These are phyloP conservation scores for Colletotrichum filicis DNA, from an alignment of 2,329 filamentous ascomycete genomes.

Conservation along the genomic window DNA sequence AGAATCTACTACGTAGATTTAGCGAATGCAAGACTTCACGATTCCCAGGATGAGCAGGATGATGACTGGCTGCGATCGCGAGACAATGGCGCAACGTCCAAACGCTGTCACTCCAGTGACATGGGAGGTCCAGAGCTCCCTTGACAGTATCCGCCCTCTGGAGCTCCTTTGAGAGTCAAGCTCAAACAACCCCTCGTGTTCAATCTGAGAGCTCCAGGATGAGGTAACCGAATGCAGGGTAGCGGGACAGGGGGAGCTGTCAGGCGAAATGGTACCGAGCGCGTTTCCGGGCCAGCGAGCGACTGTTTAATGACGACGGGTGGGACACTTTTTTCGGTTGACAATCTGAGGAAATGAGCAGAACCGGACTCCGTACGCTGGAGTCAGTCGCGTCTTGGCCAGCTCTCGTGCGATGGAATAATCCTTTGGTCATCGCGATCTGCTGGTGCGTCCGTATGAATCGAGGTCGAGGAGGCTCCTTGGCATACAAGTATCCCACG, in stretches of 20 bases:
- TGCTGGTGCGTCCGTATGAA: not conserved
- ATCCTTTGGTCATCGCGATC: not conserved
- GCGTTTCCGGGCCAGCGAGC: slow-evolving; percentile 33
- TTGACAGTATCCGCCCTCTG: not conserved
- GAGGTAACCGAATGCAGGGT: slow-evolving; percentile 29
- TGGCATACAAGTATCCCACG: not conserved
- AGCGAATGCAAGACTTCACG: not conserved
- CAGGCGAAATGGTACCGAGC: slow-evolving; percentile 32
- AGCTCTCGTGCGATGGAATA: not conserved
- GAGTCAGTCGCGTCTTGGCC: slow-evolving; percentile 3
- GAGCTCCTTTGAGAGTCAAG: slow-evolving; percentile 10
- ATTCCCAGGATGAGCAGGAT: not conserved
- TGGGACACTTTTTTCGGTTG: not conserved
- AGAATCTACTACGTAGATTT: not conserved
- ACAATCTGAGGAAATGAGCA: slow-evolving; percentile 27
- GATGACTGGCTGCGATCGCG: not conserved
- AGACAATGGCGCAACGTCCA: slow-evolving; percentile 4
- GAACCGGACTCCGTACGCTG: not conserved
- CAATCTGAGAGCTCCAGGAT: slow-evolving; percentile 29
- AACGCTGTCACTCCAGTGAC: not conserved
- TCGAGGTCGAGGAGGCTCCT: not conserved
- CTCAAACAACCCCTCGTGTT: slow-evolving; percentile 26
- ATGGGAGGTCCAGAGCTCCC: slow-evolving; percentile 7
- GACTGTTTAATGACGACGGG: slow-evolving; percentile 28
- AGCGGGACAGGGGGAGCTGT: slow-evolving; percentile 31